Base-by-base conservation (phyloP, 2,329 filamentous ascomycete genomes). In the Zasmidium citrigriseum region DNA sequence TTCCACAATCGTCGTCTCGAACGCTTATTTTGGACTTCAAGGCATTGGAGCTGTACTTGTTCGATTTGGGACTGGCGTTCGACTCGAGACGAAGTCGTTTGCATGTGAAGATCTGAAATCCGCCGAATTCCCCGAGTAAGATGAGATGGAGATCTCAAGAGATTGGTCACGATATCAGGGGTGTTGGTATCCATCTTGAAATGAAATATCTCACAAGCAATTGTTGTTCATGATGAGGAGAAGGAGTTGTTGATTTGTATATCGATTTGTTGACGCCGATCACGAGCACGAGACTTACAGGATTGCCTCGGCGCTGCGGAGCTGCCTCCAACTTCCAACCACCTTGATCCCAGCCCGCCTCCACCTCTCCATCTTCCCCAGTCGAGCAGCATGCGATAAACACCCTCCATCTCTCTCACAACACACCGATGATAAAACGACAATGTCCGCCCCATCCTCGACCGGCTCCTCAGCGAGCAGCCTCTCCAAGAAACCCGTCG, bases 401-500 rank as follows among this genome's bases (percentile, higher is more conserved):
- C 7, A 7, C 27, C 27, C 7, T 14, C 27, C 27, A 34, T 34
- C 27, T 14, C 14, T 14, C 27, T 7, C 7, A 34, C 27, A 14
- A 14, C 14, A 7, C 7, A 7, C 27, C 27, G 14, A 7, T 14
- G 14, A 34, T 34, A 14, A 7, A 14, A 34, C 27, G 27, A 34
- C 27, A 7, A 41, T 41, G 34, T 9, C 34, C 34, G 14, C 34
- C 5, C 34, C 34, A 41, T 41, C 34, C 23, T 60, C 58, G 9
- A 41, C 56, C 27, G 60, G 59, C 29, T 63, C 61, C 12, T 55
- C 52, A 23, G 51, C 57, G n/a, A 64, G 60, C 61, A 62, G 53
- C 53, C 12, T 58, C 46, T 61, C 61, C 27, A 67, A 64, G 54
- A 56, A 64, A 41, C 67, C 67, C 10, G 51, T 82, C 59, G 89